Percentiles rank a stretch among this genome's conserved stretches.
Conservation (phyloP, 306 rosid species). For the Lotus japonicus region DNA sequence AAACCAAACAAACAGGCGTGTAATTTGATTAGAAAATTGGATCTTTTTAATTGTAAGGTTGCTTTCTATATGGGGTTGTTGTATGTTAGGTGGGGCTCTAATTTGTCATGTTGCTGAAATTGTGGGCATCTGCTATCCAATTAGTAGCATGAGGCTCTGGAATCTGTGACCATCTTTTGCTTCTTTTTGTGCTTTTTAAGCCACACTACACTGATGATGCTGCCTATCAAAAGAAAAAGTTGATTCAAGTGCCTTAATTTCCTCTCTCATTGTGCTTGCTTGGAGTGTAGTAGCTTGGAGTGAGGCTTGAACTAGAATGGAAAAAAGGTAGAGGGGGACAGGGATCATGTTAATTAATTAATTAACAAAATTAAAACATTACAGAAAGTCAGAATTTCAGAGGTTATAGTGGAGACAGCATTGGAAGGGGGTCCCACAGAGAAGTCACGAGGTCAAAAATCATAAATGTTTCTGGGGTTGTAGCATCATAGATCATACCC, state of each 20-base stretch:
- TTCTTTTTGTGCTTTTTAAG: conserved; percentile 47
- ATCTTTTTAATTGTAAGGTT: conserved; percentile 16
- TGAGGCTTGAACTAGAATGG: conserved; percentile 23
- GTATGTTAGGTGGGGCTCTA: conserved; percentile 59
- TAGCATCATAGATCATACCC: neutral
- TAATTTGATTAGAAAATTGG: neutral
- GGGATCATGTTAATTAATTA: neutral
- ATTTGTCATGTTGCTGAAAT: conserved; percentile 59
- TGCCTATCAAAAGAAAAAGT: conserved; percentile 12
- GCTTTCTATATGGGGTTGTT: conserved; percentile 18
- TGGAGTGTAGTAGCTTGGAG: conserved; percentile 18
- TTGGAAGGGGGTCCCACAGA: conserved; percentile 30
- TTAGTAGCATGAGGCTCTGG: conserved; percentile 28
- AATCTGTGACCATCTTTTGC: conserved; percentile 52
- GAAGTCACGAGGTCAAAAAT: conserved; percentile 38
- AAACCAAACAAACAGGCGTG: too few relatives aligned
- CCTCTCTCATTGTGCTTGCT: neutral
- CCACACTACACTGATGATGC: conserved; percentile 18
- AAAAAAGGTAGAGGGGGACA: neutral
- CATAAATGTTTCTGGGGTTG: conserved; percentile 27
- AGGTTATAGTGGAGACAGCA: conserved; percentile 26
- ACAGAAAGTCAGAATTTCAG: conserved; percentile 32
- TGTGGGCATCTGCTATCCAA: conserved; percentile 48
- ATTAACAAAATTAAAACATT: neutral
- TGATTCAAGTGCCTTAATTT: too few relatives aligned